Evolutionary conservation across 495 filamentous ascomycete genomes (phyloP).

Genomic region (Talaromyces nanjingensis): DNA sequence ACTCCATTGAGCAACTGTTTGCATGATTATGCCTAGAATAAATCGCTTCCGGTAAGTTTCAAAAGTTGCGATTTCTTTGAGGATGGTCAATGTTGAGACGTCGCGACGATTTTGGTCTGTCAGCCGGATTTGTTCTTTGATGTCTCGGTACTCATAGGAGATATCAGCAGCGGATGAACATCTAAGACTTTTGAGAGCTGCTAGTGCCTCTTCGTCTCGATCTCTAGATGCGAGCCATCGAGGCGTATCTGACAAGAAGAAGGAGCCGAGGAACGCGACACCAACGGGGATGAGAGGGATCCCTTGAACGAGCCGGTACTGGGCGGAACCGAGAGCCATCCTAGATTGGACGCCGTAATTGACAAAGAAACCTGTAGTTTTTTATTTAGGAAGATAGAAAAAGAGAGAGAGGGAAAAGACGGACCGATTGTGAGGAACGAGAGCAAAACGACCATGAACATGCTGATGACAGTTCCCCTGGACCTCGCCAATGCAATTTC

Average conservation of each 20-base stretch:
- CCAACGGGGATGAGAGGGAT: slow-evolving; percentile 37
- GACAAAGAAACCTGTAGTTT: slow-evolving; percentile 36
- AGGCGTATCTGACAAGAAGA: slow-evolving; percentile 32
- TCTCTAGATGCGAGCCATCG: slow-evolving; percentile 35
- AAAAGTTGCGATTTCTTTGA: slow-evolving; percentile 35
- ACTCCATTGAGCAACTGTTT: slow-evolving; percentile 40
- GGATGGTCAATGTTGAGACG: slow-evolving; percentile 30
- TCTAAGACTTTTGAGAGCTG: slow-evolving; percentile 34
- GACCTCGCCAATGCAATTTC: slow-evolving; percentile 44
- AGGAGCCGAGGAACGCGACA: slow-evolving; percentile 29
- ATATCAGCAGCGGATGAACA: slow-evolving; percentile 24
- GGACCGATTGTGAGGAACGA: slow-evolving; percentile 31
- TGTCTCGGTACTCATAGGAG: slow-evolving; percentile 28
- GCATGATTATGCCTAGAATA: slow-evolving; percentile 39
- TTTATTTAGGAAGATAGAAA: neutral
- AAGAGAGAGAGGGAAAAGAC: slow-evolving; percentile 8
- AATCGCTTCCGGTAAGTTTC: slow-evolving; percentile 40
- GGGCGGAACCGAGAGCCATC: slow-evolving; percentile 30
- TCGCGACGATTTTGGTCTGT: slow-evolving; percentile 20
- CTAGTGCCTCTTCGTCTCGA: slow-evolving; percentile 24
- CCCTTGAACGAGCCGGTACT: slow-evolving; percentile 39
- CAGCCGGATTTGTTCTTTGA: slow-evolving; percentile 25
- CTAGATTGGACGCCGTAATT: slow-evolving; percentile 37
- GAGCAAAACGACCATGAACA: slow-evolving; percentile 44
- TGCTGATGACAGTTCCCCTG: slow-evolving; percentile 41